Conservation (phyloP, 1,284 basidiomycete genomes). For the Megacollybia platyphylla region DNA sequence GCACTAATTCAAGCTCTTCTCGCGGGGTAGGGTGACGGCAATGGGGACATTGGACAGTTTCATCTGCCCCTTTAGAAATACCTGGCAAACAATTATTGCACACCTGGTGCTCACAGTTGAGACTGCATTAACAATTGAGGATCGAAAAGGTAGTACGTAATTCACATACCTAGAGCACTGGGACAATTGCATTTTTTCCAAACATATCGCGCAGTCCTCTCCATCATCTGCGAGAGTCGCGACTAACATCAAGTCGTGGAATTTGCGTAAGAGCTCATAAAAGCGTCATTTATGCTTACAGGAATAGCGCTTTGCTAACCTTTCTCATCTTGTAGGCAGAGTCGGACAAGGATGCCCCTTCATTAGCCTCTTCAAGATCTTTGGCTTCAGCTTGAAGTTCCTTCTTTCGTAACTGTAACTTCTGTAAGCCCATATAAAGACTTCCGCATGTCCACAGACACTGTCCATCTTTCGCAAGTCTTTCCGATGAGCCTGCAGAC, state of each 20-base stretch:
- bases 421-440: background rate
- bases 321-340: conserved; percentile 25
- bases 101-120: conserved; percentile 29
- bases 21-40: conserved; percentile 20
- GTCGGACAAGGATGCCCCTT: conserved; percentile 17
- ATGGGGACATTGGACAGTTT: conserved; percentile 23
- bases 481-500: background rate
- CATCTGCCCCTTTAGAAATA: conserved; percentile 15
- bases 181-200: conserved; percentile 20
- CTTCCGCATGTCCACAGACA: background rate
- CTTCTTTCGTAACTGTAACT: conserved; percentile 2
- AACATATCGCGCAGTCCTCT: conserved; percentile 31
- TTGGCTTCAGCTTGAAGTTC: conserved; percentile 24
- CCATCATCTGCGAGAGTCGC: conserved; percentile 26
- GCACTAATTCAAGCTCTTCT: conserved; percentile 25
- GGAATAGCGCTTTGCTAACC: conserved; percentile 12
- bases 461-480: background rate
- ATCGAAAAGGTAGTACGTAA: background rate
- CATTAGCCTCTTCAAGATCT: conserved; percentile 11
- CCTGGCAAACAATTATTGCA: conserved; percentile 23
- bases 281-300: background rate
- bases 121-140: conserved; percentile 13
- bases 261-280: conserved; percentile 26
- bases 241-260: conserved; percentile 25
- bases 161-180: conserved; percentile 20